Conservation (phyloP, 1,139 yeast species). For the Kodamaea plutei region DNA sequence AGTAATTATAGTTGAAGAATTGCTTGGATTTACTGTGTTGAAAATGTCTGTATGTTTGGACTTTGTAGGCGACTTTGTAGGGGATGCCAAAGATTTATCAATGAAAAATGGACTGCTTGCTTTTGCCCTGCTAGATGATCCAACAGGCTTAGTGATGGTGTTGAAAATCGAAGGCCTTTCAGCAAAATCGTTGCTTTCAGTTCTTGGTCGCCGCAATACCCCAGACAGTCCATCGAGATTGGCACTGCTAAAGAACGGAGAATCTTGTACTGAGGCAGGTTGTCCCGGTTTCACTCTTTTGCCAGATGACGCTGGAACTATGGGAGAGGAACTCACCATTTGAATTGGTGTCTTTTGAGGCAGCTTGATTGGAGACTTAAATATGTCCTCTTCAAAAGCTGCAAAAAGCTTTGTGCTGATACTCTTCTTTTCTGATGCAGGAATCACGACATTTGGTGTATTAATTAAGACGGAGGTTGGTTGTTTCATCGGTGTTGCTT, state of each 20-base stretch:
- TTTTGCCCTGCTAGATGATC: no score
- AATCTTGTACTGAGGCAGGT: conserved; percentile 26
- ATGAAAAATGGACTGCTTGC: no score
- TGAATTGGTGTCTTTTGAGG: conserved; percentile 6
- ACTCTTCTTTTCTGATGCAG: conserved; percentile 1
- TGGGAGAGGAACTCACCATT: conserved; percentile 19
- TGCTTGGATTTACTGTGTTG: no score
- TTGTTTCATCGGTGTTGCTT: conserved; percentile 11
- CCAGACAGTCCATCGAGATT: conserved; percentile 10
- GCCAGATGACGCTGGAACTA: conserved; percentile 5
- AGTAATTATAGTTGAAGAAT: no score
- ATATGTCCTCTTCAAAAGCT: conserved; percentile 6
- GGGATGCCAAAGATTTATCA: no score
- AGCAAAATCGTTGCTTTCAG: no score
- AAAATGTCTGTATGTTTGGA: no score
- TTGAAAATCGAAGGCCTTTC: no score
- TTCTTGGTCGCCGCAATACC: no score
- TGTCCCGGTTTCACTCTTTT: conserved; percentile 31
- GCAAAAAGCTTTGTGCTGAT: conserved; percentile 6
- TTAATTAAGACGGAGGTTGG: neutral
- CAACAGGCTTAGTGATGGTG: no score
- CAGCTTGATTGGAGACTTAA: conserved; percentile 5
- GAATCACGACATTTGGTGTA: conserved; percentile 8
- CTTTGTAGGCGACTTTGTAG: no score
- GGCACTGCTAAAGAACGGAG: conserved; percentile 28